Conservation (phyloP, 2,329 filamentous ascomycete species). For the Dothideomycetes sp. region DNA sequence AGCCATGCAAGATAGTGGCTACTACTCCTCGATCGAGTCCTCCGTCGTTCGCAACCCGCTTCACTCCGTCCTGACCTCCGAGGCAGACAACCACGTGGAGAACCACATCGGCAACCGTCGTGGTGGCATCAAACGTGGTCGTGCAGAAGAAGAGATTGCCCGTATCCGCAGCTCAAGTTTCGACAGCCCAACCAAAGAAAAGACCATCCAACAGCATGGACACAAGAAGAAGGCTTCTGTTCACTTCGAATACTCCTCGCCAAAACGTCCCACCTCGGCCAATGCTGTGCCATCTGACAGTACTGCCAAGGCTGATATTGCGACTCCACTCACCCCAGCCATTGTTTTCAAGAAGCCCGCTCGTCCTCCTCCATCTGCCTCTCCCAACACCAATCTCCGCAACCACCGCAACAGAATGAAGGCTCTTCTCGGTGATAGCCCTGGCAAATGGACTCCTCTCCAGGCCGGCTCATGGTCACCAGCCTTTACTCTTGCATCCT, state of each 20-base stretch:
- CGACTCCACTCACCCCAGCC: slow-evolving; percentile 60
- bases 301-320: slow-evolving; percentile 49
- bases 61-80: slow-evolving; percentile 64
- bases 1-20: slow-evolving; percentile 86
- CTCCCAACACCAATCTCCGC: slow-evolving; percentile 83
- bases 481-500: slow-evolving; percentile 44
- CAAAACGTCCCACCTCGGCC: slow-evolving; percentile 43
- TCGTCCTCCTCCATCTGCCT: slow-evolving; percentile 63
- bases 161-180: slow-evolving; percentile 86
- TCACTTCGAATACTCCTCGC: slow-evolving; percentile 50
- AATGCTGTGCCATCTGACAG: not conserved
- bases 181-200: slow-evolving; percentile 69
- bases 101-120: slow-evolving; percentile 51
- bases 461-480: slow-evolving; percentile 53
- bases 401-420: slow-evolving; percentile 77
- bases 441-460: slow-evolving; percentile 46
- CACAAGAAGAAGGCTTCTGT: slow-evolving; percentile 16
- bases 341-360: slow-evolving; percentile 65
- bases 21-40: slow-evolving; percentile 92
- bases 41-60: slow-evolving; percentile 61
- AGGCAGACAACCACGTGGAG: slow-evolving; percentile 40
- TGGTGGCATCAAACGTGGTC: slow-evolving; percentile 60
- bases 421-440: slow-evolving; percentile 65
- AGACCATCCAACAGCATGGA: slow-evolving; percentile 6
- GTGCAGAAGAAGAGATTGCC: slow-evolving; percentile 91